These are phyloP conservation scores for Graphilbum fragrans DNA, from an alignment of 2,329 filamentous ascomycete species.

Conservation along the genomic window DNA sequence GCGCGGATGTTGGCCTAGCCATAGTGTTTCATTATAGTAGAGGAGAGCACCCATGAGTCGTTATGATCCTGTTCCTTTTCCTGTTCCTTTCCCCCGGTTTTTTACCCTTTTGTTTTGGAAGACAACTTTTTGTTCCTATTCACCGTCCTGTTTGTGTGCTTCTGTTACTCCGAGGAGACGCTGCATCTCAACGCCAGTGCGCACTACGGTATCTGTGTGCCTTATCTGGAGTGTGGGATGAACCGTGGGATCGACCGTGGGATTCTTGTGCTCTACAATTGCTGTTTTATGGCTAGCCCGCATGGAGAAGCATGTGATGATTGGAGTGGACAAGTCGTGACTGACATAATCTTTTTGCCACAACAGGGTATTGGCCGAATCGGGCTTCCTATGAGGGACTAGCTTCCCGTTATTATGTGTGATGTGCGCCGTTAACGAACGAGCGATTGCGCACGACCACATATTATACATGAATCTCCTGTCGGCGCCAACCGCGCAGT, in stretches of 20 bases:
- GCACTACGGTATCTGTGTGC: no score
- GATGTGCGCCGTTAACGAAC: neutral
- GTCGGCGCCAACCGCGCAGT: no score
- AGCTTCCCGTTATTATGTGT: neutral
- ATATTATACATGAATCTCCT: no score
- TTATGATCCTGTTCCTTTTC: neutral
- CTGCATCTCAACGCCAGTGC: no score
- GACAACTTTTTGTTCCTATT: neutral
- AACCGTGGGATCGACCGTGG: no score
- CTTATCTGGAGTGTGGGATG: no score
- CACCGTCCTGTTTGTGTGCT: no score
- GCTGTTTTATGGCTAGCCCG: neutral
- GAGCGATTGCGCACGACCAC: no score
- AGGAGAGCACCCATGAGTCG: neutral
- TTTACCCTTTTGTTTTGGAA: neutral
- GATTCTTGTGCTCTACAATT: no score
- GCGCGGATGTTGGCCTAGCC: constrained; percentile 1
- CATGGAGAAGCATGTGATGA: neutral
- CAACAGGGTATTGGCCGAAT: constrained; percentile 20
- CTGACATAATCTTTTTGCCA: constrained; percentile 4
- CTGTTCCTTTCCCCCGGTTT: neutral
- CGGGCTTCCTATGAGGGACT: constrained; percentile 18
- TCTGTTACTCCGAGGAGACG: no score
- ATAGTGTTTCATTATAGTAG: neutral
- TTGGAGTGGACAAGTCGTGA: neutral